These are phyloP conservation scores for Viridothelium virens DNA, from an alignment of 495 filamentous ascomycete species.

Conservation along the genomic window DNA sequence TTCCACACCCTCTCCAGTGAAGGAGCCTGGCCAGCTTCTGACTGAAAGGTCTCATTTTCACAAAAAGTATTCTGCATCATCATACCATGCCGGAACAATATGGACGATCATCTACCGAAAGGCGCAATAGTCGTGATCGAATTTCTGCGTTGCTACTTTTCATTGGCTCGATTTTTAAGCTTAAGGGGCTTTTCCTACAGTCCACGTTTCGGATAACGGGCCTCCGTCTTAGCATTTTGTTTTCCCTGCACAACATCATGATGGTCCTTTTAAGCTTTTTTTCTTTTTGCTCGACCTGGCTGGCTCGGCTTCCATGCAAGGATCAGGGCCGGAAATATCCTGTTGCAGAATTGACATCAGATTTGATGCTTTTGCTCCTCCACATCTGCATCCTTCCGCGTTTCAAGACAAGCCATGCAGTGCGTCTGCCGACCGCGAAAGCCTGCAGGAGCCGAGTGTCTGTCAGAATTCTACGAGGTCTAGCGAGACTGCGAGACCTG, in stretches of 20 bases:
- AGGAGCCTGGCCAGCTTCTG: background rate
- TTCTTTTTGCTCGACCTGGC: background rate
- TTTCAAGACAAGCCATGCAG: background rate
- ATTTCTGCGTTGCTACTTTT: background rate
- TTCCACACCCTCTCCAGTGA: background rate
- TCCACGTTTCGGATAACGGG: constrained; percentile 9
- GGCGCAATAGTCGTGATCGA: background rate
- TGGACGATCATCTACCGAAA: constrained; percentile 2
- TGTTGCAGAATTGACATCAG: constrained; percentile 10
- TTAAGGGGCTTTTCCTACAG: constrained; percentile 1
- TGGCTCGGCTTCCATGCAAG: background rate
- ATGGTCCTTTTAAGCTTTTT: background rate
- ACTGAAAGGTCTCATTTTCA: background rate
- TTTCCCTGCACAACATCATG: constrained; percentile 2
- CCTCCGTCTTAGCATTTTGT: background rate
- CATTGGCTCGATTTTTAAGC: constrained; percentile 1
- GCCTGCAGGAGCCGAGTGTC: constrained; percentile 1
- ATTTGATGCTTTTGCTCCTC: constrained; percentile 1
- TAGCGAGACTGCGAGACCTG: background rate
- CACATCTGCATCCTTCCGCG: constrained; percentile 10
- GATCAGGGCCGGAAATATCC: background rate
- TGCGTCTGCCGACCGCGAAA: background rate
- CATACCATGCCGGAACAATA: background rate
- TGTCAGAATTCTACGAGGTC: background rate
- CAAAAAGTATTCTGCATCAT: constrained; percentile 7